These are phyloP conservation scores for Neospermospora avenae DNA, from an alignment of 2,329 filamentous ascomycete genomes.

Conservation along the genomic window DNA sequence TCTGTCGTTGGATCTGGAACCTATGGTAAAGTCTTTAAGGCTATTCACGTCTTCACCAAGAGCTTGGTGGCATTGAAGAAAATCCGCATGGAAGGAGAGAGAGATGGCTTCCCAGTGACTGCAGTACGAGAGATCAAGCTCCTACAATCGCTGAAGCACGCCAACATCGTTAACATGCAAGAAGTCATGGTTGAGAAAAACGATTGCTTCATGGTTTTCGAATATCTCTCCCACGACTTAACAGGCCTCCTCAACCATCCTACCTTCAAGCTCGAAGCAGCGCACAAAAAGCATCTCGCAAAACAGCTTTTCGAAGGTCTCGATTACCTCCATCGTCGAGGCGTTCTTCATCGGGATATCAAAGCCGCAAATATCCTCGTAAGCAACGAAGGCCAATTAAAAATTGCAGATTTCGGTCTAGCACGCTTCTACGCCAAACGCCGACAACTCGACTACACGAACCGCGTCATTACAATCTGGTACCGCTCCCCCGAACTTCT, in stretches of 20 bases:
- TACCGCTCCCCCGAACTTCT: conserved; percentile 90
- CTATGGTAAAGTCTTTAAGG: conserved; percentile 94
- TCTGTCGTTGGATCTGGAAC: conserved; percentile 95
- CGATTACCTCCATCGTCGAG: conserved; percentile 86
- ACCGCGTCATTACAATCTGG: conserved; percentile 98
- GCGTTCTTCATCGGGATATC: conserved; percentile 96
- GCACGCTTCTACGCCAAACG: conserved; percentile 95
- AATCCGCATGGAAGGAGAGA: conserved; percentile 90
- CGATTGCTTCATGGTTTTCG: conserved; percentile 99
- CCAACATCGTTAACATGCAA: conserved; percentile 77
- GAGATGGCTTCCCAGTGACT: conserved; percentile 87
- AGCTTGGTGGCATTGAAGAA: conserved; percentile 81
- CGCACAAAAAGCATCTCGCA: conserved; percentile 90
- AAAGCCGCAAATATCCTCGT: conserved; percentile 98
- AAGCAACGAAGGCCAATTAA: conserved; percentile 82
- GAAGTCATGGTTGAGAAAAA: conserved; percentile 99
- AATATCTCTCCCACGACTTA: conserved; percentile 94
- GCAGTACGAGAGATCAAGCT: conserved; percentile 89
- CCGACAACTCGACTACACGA: conserved; percentile 91
- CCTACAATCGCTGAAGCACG: conserved; percentile 78
- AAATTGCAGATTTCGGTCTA: conserved; percentile 93
- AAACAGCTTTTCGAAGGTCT: conserved; percentile 91
- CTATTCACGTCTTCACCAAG: conserved; percentile 87
- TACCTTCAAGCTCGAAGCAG: conserved; percentile 76
- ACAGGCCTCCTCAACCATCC: conserved; percentile 95